Evolutionary conservation across 495 filamentous ascomycete species (phyloP), one percentile per base, ranked within the genome.

Genomic region (Pseudevernia furfuracea): DNA sequence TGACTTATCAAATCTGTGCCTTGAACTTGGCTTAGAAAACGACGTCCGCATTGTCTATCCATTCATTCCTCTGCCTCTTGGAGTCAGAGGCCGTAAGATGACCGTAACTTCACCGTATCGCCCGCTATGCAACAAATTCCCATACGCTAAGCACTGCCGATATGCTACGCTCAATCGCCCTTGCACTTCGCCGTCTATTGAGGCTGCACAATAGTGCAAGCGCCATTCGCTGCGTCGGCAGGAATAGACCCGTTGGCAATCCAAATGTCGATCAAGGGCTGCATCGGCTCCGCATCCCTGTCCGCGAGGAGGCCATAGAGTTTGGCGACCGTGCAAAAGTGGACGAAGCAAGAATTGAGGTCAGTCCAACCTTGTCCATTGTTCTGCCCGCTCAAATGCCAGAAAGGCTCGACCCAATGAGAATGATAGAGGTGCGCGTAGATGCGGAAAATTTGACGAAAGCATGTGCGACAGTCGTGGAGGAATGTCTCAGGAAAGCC

Each of bases 361-460:
- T 71, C 70, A 21, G 63, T 69, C 63, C 65, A 69, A 36, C 64
- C 67, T 28, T 69, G 59, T 23, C 61, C 62, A 69, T 91, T 87
- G 77, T 91, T 89, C 70, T 90, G 86, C 60, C 88, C 83, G 75
- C 86, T 89, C 62, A 92, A 82, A 69, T 93, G 88, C 79, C 89
- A 93, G 76, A 90, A 90, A 14, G 89, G 89, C 59, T 91, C 87
- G 61, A 86, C 71, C 78, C 87, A 93, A 77, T 93, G 89, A 11
- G 85, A 84, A 80, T 90, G 90, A 78, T 93, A 93, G 36, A 93
- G 80, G 76, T 97, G 92, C 41, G 91, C 88, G 69, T 97, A 97
- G 74, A 92, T 91, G 44, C 92, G 91, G 82, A 96, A 94, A 88
- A 97, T 97, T 77, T 97, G 92, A 67, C 92, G 87, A 82, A 92